Base-by-base conservation (phyloP, 2,329 filamentous ascomycete genomes). In the Pezicula carpinea region DNA sequence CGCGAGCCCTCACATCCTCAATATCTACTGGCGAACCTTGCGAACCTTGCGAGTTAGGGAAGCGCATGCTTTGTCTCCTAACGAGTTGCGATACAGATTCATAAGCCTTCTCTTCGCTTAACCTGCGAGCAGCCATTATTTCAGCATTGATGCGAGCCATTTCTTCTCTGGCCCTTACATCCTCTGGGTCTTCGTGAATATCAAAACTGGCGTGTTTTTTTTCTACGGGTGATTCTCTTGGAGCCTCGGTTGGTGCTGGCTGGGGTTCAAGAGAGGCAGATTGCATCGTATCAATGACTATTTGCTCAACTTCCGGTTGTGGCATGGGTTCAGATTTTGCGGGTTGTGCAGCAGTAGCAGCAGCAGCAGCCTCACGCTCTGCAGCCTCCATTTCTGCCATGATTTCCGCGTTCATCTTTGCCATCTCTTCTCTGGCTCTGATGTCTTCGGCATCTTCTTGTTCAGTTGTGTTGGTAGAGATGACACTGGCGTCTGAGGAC, bases 361-460 rank as follows among this genome's bases (percentile, higher is more conserved):
- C 10, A 22, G 18, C 4, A n/a, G 21, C 19, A 23, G 38, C 38
- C 14, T 10, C 38, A n/a, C 11, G 19, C 13, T 40, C 38, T 23
- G 19, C 38, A 15, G 38, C 5, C 18, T 22, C 22, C 22, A 40
- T 15, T 15, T 21, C 38, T 23, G 38, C 22, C 38, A 40, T 40
- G 11, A 40, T 40, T 7, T 40, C 38, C n/a, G 38, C 38, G 26
- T 40, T 40, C n/a, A 40, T 40, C n/a, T 13, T 40, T 14, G 21
- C 38, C 19, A 23, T 40, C n/a, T 40, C 38, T 40, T 40, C 38
- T 10, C 38, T 40, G n/a, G 38, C 19, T 6, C 38, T 21, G n/a
- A 15, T 19, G 38, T 40, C 38, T 5, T 40, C 38, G 6, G 15
- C 15, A 6, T 38, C 35, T 38, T 38, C 35, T 8, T 38, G 35